Percentiles rank a stretch among this genome's conserved stretches.
These are phyloP conservation scores for Entamoeba moshkovskii DNA, from an alignment of 208 protist species.

Conservation along the genomic window DNA sequence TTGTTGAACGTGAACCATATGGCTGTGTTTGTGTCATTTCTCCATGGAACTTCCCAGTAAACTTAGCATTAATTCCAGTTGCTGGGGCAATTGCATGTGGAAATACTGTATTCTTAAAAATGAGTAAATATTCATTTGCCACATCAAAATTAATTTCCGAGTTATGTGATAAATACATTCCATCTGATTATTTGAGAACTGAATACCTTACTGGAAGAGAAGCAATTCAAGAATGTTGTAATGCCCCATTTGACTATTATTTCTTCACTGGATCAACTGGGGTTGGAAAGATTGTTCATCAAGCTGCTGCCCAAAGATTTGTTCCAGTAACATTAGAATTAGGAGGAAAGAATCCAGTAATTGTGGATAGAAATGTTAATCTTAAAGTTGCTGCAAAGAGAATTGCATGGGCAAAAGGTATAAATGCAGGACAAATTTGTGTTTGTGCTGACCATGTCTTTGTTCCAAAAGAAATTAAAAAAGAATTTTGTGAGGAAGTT, in stretches of 20 bases:
- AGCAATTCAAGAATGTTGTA: conserved; percentile 53
- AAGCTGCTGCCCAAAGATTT: conserved; percentile 51
- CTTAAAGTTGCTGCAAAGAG: conserved; percentile 38
- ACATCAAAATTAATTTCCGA: conserved; percentile 43
- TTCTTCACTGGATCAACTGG: conserved; percentile 63
- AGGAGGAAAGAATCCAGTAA: conserved; percentile 69
- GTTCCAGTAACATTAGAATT: conserved; percentile 73
- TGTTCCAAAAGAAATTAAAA: conserved; percentile 43
- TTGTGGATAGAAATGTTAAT: conserved; percentile 43
- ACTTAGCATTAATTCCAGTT: conserved; percentile 51
- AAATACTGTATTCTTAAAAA: conserved; percentile 66
- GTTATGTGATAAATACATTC: conserved; percentile 54
- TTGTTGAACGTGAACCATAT: neutral
- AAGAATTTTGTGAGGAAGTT: conserved; percentile 44
- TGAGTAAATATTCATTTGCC: conserved; percentile 49
- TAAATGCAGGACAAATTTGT: conserved; percentile 66
- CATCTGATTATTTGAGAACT: conserved; percentile 37
- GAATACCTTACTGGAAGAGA: conserved; percentile 47
- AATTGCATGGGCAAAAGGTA: conserved; percentile 53
- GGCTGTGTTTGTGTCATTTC: conserved; percentile 59
- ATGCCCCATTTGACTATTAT: conserved; percentile 64
- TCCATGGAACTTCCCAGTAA: conserved; percentile 71
- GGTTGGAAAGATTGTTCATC: conserved; percentile 57
- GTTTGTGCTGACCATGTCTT: conserved; percentile 68
- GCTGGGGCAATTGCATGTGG: conserved; percentile 62